Conservation (phyloP, 1,284 basidiomycete genomes). For the Neolentinus lepideus region DNA sequence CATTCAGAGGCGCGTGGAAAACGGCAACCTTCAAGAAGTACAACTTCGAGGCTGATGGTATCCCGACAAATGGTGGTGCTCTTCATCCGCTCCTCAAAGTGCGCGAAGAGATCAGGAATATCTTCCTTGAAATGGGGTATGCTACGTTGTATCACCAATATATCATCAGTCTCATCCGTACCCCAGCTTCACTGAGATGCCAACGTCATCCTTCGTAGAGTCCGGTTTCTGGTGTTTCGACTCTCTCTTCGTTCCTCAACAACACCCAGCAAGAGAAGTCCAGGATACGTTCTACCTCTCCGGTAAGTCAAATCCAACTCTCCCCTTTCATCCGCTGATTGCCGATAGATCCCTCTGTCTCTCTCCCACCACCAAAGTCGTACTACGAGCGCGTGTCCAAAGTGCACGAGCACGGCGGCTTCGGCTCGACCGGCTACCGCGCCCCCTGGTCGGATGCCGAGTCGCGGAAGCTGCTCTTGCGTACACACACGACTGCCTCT, state of each 20-base stretch:
- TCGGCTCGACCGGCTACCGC: conserved; percentile 94
- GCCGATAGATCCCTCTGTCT: conserved; percentile 69
- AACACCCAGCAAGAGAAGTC: conserved; percentile 96
- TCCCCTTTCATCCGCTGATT: background rate
- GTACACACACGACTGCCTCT: conserved; percentile 97
- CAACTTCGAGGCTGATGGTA: conserved; percentile 97
- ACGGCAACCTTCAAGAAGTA: conserved; percentile 93
- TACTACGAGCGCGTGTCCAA: conserved; percentile 89
- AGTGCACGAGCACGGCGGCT: conserved; percentile 88
- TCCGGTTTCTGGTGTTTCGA: conserved; percentile 99
- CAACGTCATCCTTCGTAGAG: conserved; percentile 96
- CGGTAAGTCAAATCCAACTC: conserved; percentile 33
- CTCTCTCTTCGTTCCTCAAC: conserved; percentile 96
- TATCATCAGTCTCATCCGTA: conserved; percentile 1
- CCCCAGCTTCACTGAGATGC: conserved; percentile 95
- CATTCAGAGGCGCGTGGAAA: conserved; percentile 82
- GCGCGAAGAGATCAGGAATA: conserved; percentile 94
- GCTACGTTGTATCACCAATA: background rate
- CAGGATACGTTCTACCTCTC: conserved; percentile 99
- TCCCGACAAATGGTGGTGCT: conserved; percentile 83
- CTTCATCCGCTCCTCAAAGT: conserved; percentile 97
- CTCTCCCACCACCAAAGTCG: conserved; percentile 72
- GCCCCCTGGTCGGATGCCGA: conserved; percentile 96
- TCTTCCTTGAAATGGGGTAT: conserved; percentile 99
- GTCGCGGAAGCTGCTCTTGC: conserved; percentile 85